These are phyloP conservation scores for Adiantum capillusveneris DNA, from an alignment of 75 land plant species.

Conservation along the genomic window DNA sequence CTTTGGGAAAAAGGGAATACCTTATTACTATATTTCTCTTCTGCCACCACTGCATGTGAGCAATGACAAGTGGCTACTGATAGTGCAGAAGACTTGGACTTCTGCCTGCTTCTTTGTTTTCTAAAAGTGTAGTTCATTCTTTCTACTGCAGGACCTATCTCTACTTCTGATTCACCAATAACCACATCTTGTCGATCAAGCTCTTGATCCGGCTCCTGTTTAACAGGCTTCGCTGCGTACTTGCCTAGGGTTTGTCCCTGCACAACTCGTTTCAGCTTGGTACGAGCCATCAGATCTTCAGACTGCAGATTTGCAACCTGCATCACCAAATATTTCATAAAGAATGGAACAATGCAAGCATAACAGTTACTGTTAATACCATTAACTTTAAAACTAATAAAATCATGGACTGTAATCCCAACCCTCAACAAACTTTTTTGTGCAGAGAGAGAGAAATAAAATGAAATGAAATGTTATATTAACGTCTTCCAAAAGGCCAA, in stretches of 20 bases:
- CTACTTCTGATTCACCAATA: not conserved
- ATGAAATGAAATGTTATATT: no score
- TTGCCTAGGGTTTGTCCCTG: not conserved
- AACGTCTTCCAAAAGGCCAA: no score
- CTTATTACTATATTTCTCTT: not conserved
- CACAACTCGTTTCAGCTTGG: not conserved
- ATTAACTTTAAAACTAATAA: no score
- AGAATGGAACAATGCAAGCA: no score
- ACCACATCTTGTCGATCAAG: not conserved
- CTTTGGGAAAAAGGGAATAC: not conserved
- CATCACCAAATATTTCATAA: no score
- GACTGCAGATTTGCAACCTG: not conserved
- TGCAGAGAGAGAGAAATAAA: no score
- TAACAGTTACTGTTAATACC: no score
- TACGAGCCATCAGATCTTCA: not conserved
- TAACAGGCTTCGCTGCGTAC: not conserved
- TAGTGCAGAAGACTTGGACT: not conserved
- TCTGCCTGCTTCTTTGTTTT: not conserved
- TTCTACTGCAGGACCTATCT: not conserved
- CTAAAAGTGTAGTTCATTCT: no score
- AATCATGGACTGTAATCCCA: no score
- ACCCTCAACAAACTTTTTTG: no score
- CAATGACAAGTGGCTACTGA: not conserved
- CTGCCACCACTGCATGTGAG: not conserved
- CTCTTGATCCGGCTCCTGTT: slow-evolving; percentile 8